Evolutionary conservation across 768 basidiomycete species (phyloP).

Genomic region (Myochromella boudieri): DNA sequence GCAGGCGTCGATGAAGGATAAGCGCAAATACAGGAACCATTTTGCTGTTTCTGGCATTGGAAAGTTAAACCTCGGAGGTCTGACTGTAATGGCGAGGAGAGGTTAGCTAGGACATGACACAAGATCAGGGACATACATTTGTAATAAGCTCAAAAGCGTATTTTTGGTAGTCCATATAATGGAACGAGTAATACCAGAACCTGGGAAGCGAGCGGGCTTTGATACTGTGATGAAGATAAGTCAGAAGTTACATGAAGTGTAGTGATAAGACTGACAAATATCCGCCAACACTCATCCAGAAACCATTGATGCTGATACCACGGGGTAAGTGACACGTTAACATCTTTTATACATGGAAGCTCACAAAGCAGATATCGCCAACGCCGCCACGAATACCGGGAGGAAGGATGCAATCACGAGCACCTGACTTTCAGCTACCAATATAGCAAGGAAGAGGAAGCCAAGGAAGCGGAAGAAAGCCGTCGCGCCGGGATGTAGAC

Average conservation of each 20-base stretch:
- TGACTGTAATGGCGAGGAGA: constrained; percentile 32
- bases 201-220: constrained; percentile 50
- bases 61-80: constrained; percentile 49
- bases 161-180: constrained; percentile 55
- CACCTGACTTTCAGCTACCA: constrained; percentile 53
- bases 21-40: constrained; percentile 44
- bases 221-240: constrained; percentile 36
- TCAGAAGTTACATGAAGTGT: not conserved
- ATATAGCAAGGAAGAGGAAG: constrained; percentile 53
- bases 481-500: constrained; percentile 45
- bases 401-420: constrained; percentile 48
- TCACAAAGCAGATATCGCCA: constrained; percentile 52
- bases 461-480: constrained; percentile 56
- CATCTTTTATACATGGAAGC: constrained; percentile 3
- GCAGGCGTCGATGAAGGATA: constrained; percentile 47
- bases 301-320: constrained; percentile 39
- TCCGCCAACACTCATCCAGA: constrained; percentile 60
- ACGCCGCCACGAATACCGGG: constrained; percentile 60
- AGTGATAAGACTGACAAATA: constrained; percentile 34
- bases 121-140: constrained; percentile 25
- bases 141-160: constrained; percentile 39
- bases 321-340: not conserved
- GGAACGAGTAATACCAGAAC: constrained; percentile 60
- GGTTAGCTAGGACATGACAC: constrained; percentile 21
- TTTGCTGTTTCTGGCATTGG: constrained; percentile 32